These are phyloP conservation scores for Hypoxylon sp. DNA, from an alignment of 2,329 filamentous ascomycete genomes.

Conservation along the genomic window DNA sequence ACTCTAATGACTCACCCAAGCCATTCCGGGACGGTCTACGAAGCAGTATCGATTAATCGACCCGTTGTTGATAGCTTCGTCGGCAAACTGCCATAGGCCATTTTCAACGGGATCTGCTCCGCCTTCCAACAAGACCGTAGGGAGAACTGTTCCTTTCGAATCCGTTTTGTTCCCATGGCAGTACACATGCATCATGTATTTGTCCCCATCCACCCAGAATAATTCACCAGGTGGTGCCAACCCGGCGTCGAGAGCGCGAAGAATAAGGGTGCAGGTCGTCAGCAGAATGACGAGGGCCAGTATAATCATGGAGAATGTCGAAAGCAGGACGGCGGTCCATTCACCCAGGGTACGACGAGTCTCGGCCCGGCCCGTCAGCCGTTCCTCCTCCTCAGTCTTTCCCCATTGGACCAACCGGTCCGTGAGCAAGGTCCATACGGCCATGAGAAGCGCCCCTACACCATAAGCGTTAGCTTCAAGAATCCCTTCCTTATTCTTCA, in stretches of 20 bases:
- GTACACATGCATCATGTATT: conserved; percentile 86
- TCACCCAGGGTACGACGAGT: conserved; percentile 81
- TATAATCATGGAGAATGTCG: conserved; percentile 74
- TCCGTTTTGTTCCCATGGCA: conserved; percentile 78
- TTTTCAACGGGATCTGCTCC: conserved; percentile 82
- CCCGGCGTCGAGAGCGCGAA: conserved; percentile 81
- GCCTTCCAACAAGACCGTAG: conserved; percentile 86
- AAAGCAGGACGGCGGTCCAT: conserved; percentile 81
- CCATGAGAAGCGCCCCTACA: conserved; percentile 75
- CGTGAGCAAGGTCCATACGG: conserved; percentile 78
- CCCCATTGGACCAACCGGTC: conserved; percentile 90
- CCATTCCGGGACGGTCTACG: conserved; percentile 89
- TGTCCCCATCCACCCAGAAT: conserved; percentile 82
- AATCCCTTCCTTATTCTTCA: background rate
- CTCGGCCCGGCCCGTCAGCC: conserved; percentile 88
- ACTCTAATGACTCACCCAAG: conserved; percentile 66
- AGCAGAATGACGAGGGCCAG: conserved; percentile 75
- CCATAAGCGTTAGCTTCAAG: conserved; percentile 20
- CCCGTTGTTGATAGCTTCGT: conserved; percentile 77
- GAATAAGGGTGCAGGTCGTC: conserved; percentile 78
- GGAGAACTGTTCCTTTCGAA: conserved; percentile 61
- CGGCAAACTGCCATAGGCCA: conserved; percentile 80
- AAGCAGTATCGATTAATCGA: conserved; percentile 92
- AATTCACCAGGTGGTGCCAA: conserved; percentile 76
- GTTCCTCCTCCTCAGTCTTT: conserved; percentile 90